A percentile compares a stretch with the other conserved stretches of the same genome.
These are phyloP conservation scores for Zancudomyces culisetae DNA, from an alignment of 371 early-diverging fungal genomes.

Conservation along the genomic window DNA sequence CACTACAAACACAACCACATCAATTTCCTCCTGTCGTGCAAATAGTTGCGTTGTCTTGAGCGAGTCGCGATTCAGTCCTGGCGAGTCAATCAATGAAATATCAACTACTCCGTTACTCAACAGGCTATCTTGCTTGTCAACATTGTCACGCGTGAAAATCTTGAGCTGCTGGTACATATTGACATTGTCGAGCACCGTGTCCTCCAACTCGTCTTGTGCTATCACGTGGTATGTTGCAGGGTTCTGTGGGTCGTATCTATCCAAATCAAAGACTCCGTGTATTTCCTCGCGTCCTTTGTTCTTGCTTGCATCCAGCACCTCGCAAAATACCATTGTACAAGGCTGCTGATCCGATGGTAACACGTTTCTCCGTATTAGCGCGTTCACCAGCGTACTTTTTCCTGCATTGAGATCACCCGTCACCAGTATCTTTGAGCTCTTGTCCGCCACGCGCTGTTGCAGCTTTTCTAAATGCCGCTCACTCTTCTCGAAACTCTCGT, in stretches of 20 bases:
- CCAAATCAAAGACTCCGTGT: slow-evolving; percentile 57
- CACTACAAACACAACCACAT: slow-evolving; percentile 94
- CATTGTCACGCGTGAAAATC: slow-evolving; percentile 63
- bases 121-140: slow-evolving; percentile 37
- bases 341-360: slow-evolving; percentile 93
- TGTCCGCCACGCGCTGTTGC: slow-evolving; percentile 63
- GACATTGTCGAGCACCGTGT: slow-evolving; percentile 31
- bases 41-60: slow-evolving; percentile 88
- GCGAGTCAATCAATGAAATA: slow-evolving; percentile 89
- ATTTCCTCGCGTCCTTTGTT: slow-evolving; percentile 73
- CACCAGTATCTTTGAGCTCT: slow-evolving; percentile 77
- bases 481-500: slow-evolving; percentile 40
- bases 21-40: slow-evolving; percentile 94
- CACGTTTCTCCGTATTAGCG: slow-evolving; percentile 68
- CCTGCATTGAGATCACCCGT: slow-evolving; percentile 96
- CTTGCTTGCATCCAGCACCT: slow-evolving; percentile 71
- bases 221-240: slow-evolving; percentile 50
- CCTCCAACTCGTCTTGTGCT: slow-evolving; percentile 15
- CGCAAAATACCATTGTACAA: slow-evolving; percentile 82
- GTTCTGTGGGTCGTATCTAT: slow-evolving; percentile 44
- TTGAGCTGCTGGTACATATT: slow-evolving; percentile 67
- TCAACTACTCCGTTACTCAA: slow-evolving; percentile 86
- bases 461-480: slow-evolving; percentile 62
- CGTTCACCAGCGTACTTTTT: slow-evolving; percentile 91
- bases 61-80: slow-evolving; percentile 94